Evolutionary conservation across 1,139 yeast genomes (phyloP), one percentile per base, ranked within the genome.

Genomic region (Kazachstania sp.): DNA sequence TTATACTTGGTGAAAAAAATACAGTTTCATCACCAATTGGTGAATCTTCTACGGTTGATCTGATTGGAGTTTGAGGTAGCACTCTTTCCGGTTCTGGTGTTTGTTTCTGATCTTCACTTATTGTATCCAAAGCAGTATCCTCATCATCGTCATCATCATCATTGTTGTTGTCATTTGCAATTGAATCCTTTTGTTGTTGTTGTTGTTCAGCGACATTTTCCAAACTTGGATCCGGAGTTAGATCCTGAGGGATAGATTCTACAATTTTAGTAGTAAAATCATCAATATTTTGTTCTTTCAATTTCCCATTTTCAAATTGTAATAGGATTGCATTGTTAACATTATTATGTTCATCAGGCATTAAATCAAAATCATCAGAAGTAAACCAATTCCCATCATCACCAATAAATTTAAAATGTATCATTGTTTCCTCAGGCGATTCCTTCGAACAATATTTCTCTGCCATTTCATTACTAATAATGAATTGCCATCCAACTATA

Each of bases 351-450:
- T 68, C 77, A 59, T 81, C 86, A 6, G 67, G 64, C 51, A 73
- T 72, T 39, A 70, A 63, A 44, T 69, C 68, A 56, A 74, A 77
- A 32, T 66, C 56, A 13, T 69, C 65, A 45, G 75, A 73, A 13
- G 75, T 72, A 45, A 66, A 61, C 87, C 87, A 81, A 42, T 73
- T 77, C 20, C 79, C 84, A 55, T 79, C 45, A 20, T 55, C 58
- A 43, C 60, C 64, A 41, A 63, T 55, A 44, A 63, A 63, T 48
- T 63, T 63, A 48, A 62, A 63, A 49, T 55, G 58, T 16, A 61
- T 45, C 31, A 45, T 8, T 8, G 35, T 20, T 12, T 37, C 39
- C 13, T 15, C 18, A n/a, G 37, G 12, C 8, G 19, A 31, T 18
- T 37, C 46, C 23, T 53, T 55, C 12, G 41, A 41, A 3, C 46